Evolutionary conservation across 495 filamentous ascomycete genomes (phyloP).

Genomic region (Evernia prunastri): DNA sequence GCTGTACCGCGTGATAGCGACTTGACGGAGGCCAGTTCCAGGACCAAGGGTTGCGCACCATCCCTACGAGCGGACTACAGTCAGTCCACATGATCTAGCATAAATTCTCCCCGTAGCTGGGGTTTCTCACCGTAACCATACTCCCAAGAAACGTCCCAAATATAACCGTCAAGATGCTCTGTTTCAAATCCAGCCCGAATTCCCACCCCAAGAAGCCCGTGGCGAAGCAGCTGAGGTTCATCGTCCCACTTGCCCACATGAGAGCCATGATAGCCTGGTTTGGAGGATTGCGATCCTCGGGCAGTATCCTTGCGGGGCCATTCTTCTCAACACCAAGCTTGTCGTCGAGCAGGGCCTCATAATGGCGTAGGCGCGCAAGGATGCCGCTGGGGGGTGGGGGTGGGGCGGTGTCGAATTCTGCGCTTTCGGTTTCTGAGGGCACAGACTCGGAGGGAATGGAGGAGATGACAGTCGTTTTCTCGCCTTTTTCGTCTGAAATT

Average conservation of each 20-base stretch:
- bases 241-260: slow-evolving; percentile 46
- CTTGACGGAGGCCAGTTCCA: slow-evolving; percentile 47
- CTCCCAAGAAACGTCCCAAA: slow-evolving; percentile 43
- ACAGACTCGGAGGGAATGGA: neutral
- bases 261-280: slow-evolving; percentile 18
- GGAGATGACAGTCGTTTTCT: neutral
- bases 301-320: slow-evolving; percentile 39
- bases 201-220: slow-evolving; percentile 45
- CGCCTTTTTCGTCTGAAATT: neutral
- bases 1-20: slow-evolving; percentile 48
- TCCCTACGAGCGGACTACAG: slow-evolving; percentile 32
- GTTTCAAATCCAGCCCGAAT: slow-evolving; percentile 43
- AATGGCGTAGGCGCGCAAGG: slow-evolving; percentile 30
- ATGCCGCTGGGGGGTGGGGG: slow-evolving; percentile 29
- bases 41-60: slow-evolving; percentile 47
- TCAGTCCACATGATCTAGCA: slow-evolving; percentile 38
- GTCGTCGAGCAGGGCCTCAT: slow-evolving; percentile 39
- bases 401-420: slow-evolving; percentile 24
- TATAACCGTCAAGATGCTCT: slow-evolving; percentile 41
- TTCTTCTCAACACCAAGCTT: slow-evolving; percentile 44
- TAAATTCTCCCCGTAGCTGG: slow-evolving; percentile 27
- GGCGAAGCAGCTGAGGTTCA: slow-evolving; percentile 51
- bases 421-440: neutral
- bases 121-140: slow-evolving; percentile 38
- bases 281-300: slow-evolving; percentile 30